phyloP scores from a whole-genome alignment of 345 rosid genomes.

The Salix exigua region DNA sequence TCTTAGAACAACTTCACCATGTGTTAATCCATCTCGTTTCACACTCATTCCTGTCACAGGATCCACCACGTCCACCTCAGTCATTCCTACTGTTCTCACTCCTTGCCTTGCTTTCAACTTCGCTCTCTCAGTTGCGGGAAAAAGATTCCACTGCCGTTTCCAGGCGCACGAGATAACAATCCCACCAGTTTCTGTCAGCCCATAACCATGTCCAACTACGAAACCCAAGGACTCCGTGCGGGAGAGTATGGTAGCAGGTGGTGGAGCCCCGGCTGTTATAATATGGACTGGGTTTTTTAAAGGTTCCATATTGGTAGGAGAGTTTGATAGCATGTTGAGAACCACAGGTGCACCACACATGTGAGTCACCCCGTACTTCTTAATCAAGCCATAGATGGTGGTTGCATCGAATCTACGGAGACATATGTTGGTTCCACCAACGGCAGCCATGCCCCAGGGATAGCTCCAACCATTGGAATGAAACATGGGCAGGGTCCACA shows the following conservation, averaged over 20 bases:
- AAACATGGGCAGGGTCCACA: slow-evolving; percentile 30
- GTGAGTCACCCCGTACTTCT: slow-evolving; percentile 7
- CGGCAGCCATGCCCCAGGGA: slow-evolving; percentile 25
- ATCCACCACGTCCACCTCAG: slow-evolving; percentile 2
- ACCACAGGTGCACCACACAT: slow-evolving; percentile 20
- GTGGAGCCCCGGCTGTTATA: slow-evolving; percentile 8
- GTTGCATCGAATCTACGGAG: slow-evolving; percentile 13
- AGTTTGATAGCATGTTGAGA: slow-evolving; percentile 1
- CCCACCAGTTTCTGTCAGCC: slow-evolving; percentile 6
- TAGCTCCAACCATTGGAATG: slow-evolving; percentile 30
- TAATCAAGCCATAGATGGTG: slow-evolving; percentile 13
- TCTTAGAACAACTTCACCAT: background rate
- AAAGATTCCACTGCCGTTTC: slow-evolving; percentile 1
- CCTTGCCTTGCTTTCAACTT: slow-evolving; percentile 10
- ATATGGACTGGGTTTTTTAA: background rate
- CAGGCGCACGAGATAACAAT: background rate
- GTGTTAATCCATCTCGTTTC: background rate
- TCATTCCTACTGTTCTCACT: background rate
- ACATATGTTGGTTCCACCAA: slow-evolving; percentile 28
- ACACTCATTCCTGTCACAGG: background rate
- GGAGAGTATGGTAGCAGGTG: background rate
- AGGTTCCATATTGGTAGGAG: background rate
- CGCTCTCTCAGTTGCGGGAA: slow-evolving; percentile 1
- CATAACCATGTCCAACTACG: slow-evolving; percentile 8
- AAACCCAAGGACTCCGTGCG: slow-evolving; percentile 7